Percentiles rank a stretch among this genome's conserved stretches.
Conservation (phyloP, 345 rosid genomes). For the Lepidium aucheri region DNA sequence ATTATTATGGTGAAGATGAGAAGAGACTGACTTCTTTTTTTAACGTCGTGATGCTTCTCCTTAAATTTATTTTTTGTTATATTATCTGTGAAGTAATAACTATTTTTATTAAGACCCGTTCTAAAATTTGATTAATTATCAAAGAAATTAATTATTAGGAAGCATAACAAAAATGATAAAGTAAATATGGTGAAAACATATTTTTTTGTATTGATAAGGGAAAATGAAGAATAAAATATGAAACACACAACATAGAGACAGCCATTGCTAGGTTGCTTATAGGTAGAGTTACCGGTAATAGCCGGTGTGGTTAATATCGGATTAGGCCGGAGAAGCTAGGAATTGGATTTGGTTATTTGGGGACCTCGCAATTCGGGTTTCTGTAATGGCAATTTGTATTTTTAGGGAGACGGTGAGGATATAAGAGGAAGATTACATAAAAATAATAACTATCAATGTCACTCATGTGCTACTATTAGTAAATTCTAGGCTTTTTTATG, state of each 20-base stretch:
- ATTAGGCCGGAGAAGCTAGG: conserved; percentile 6
- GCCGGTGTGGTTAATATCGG: conserved; percentile 31
- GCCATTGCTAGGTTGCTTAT: conserved; percentile 36
- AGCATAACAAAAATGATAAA: too few species aligned
- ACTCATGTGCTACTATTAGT: conserved; percentile 12
- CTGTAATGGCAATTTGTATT: conserved; percentile 13
- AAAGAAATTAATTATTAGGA: too few species aligned
- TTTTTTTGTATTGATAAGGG: background rate
- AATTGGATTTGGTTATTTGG: conserved; percentile 12
- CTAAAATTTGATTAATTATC: background rate
- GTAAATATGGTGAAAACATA: background rate
- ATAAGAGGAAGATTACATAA: background rate
- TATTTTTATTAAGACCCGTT: background rate
- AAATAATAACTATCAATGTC: background rate
- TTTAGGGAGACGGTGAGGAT: background rate
- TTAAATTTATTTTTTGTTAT: background rate
- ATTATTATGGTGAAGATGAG: conserved; percentile 10
- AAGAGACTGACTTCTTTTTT: background rate
- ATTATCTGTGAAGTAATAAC: background rate
- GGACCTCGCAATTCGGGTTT: conserved; percentile 15
- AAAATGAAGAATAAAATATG: background rate
- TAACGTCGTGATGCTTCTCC: background rate
- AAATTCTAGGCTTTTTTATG: conserved; percentile 9
- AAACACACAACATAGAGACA: conserved; percentile 12
- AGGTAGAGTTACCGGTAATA: conserved; percentile 36